A percentile compares a stretch with the other conserved stretches of the same genome.
Evolutionary conservation across 768 basidiomycete species (phyloP).

Genomic region (Chalciporus pseudorubinellus): DNA sequence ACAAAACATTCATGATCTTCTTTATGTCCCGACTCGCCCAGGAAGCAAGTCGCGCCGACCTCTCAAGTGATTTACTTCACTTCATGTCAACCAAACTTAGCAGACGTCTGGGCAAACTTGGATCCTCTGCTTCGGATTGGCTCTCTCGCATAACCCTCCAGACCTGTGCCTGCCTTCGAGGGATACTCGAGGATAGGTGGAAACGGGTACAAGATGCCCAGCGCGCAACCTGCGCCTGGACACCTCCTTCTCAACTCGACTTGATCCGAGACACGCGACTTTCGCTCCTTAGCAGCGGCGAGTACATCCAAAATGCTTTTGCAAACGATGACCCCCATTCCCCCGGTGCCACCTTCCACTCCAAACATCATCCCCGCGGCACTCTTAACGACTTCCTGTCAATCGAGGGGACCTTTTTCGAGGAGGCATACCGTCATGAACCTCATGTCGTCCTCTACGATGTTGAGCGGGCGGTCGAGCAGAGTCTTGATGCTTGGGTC

Average conservation of each 20-base stretch:
- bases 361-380: slow-evolving; percentile 3
- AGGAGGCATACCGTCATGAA: background rate
- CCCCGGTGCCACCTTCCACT: background rate
- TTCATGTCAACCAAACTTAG: slow-evolving; percentile 21
- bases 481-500: slow-evolving; percentile 35
- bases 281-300: slow-evolving; percentile 28
- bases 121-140: slow-evolving; percentile 17
- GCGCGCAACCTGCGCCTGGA: slow-evolving; percentile 21
- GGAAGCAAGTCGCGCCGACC: slow-evolving; percentile 9
- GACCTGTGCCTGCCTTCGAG: slow-evolving; percentile 20
- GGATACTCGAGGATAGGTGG: slow-evolving; percentile 34
- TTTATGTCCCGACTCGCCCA: slow-evolving; percentile 30
- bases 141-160: slow-evolving; percentile 39
- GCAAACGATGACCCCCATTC: slow-evolving; percentile 4
- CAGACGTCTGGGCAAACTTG: slow-evolving; percentile 19
- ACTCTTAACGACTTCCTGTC: slow-evolving; percentile 17
- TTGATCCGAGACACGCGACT: slow-evolving; percentile 30
- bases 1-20: slow-evolving; percentile 49
- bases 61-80: slow-evolving; percentile 23
- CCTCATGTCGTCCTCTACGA: slow-evolving; percentile 31
- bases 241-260: slow-evolving; percentile 10
- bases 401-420: slow-evolving; percentile 3
- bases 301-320: slow-evolving; percentile 28
- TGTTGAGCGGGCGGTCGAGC: slow-evolving; percentile 34
- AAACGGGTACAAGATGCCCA: slow-evolving; percentile 23